Base-by-base conservation (phyloP, 2,329 filamentous ascomycete genomes). In the Elsinoe batatas region DNA sequence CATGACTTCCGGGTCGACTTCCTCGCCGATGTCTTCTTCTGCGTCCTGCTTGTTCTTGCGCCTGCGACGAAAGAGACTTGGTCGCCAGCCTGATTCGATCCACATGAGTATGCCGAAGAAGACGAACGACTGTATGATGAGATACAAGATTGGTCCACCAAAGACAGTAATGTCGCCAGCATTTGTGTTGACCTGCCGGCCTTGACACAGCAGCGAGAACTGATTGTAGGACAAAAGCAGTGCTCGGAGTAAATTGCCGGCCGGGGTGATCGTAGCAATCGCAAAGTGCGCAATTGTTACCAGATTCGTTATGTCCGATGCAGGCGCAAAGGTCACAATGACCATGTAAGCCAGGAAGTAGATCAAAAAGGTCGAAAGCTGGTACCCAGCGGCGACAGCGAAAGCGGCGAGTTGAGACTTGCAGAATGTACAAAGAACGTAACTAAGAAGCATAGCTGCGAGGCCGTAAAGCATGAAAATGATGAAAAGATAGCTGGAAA, bases 121-220 rank as follows among this genome's bases (percentile, higher is more conserved):
- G 13, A 88, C 58, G 20, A 88, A 67, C 0, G 81, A 81, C 65
- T 96, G 91, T 0, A 90, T 47, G 50, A 88, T 78, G 1, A 95
- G 79, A 67, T 94, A 95, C 0, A 93, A 69, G 35, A 95, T 91
- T 0, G 89, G 88, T 0, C 87, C 88, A 30, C 91, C 91, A 63
- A 90, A 96, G 26, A 85, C 79, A 0, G 78, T 76, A 32, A 95
- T 81, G 3, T 78, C 81, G 5, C 81, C 85, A 0, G 90, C 87
- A 60, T 88, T 84, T 1, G 76, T 73, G 1, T 83, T 81, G 17
- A 90, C 70, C n/a, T 75, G 58, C 17, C 80, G 74, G 22, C 79
- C 83, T 32, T 80, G 77, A 66, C 91, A 96, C 1, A 88, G 79
- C 0, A 88, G 78, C 1, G 87, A 90, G 69, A 96, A 95, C 2